These are phyloP conservation scores for Beauveria asiatica DNA, from an alignment of 2,329 filamentous ascomycete genomes.

Conservation along the genomic window DNA sequence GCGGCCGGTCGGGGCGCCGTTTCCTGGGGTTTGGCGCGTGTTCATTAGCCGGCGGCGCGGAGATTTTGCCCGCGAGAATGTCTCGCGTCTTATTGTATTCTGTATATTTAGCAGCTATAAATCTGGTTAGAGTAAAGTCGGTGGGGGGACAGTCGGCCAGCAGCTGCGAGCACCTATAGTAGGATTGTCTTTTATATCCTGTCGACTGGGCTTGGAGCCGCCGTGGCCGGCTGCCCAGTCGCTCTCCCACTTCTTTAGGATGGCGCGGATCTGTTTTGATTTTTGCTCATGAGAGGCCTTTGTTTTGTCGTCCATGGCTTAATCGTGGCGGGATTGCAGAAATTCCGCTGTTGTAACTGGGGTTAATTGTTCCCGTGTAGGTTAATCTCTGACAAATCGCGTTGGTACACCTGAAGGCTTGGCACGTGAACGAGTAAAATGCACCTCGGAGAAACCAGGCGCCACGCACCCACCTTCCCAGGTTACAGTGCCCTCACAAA, in stretches of 20 bases:
- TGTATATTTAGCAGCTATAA: conserved; percentile 63
- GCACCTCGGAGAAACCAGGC: no score
- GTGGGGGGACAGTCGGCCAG: not conserved
- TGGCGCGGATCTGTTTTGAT: conserved; percentile 50
- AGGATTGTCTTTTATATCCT: conserved; percentile 68
- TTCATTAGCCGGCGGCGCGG: conserved; percentile 31
- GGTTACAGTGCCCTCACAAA: no score
- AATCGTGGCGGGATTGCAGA: not conserved
- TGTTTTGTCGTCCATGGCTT: conserved; percentile 38
- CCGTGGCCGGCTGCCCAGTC: conserved; percentile 53
- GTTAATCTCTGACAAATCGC: not conserved
- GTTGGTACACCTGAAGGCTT: not conserved
- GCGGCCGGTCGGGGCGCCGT: conserved; percentile 29
- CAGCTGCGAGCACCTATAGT: conserved; percentile 51
- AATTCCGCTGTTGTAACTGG: not conserved
- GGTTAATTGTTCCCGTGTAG: not conserved
- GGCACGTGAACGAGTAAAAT: no score
- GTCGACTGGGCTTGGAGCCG: conserved; percentile 60
- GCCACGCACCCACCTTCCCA: no score
- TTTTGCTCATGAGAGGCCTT: conserved; percentile 39
- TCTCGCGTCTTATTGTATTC: conserved; percentile 61
- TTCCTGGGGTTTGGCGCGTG: conserved; percentile 27
- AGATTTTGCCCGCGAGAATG: conserved; percentile 45
- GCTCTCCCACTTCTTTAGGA: conserved; percentile 68
- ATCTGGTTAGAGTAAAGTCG: not conserved